Evolutionary conservation across 495 filamentous ascomycete species (phyloP).

Genomic region (Podospora conica): DNA sequence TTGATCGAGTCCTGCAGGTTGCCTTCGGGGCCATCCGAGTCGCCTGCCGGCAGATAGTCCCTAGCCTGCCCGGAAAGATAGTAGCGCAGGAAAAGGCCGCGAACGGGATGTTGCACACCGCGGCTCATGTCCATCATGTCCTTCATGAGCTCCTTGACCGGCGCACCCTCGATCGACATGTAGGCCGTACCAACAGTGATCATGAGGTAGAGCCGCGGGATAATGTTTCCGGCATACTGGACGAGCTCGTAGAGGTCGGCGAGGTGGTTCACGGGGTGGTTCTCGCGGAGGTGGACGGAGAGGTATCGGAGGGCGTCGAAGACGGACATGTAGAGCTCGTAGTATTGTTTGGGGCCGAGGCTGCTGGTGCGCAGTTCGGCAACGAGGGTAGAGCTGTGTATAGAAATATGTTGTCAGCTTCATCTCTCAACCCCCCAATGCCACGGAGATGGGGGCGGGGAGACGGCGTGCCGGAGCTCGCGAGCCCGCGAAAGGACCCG

Average conservation of each 20-base stretch:
- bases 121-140: conserved; percentile 99
- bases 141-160: conserved; percentile 99
- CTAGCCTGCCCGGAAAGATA: conserved; percentile 91
- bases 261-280: conserved; percentile 94
- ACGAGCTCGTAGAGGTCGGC: conserved; percentile 98
- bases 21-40: conserved; percentile 87
- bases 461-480: neutral
- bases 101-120: conserved; percentile 92
- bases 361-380: conserved; percentile 95
- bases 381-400: conserved; percentile 81
- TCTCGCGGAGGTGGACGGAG: conserved; percentile 91
- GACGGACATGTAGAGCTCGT: conserved; percentile 98
- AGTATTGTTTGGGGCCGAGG: conserved; percentile 96
- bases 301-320: conserved; percentile 97
- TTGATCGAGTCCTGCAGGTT: conserved; percentile 96
- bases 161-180: conserved; percentile 96
- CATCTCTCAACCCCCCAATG: neutral
- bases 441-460: neutral
- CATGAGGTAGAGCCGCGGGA: conserved; percentile 95
- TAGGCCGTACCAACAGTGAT: conserved; percentile 98
- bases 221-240: conserved; percentile 97
- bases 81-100: conserved; percentile 90
- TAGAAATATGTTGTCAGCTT: neutral
- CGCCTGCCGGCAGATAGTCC: conserved; percentile 75
- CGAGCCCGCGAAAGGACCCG: neutral